These are phyloP conservation scores for Aspergillus carlsbadensis DNA, from an alignment of 495 filamentous ascomycete genomes.

Conservation along the genomic window DNA sequence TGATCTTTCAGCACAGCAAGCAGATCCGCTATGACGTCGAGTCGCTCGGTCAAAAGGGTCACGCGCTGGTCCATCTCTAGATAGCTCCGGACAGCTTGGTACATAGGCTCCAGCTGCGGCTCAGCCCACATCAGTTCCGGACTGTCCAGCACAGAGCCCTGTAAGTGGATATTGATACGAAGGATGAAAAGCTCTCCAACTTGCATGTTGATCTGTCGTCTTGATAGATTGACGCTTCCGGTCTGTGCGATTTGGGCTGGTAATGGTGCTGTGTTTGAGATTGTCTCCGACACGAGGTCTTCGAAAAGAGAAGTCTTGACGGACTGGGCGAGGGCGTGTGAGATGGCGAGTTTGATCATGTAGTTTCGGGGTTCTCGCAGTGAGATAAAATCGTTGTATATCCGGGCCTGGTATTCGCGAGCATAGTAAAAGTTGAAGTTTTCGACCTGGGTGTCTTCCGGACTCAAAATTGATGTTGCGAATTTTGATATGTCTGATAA, in stretches of 20 bases:
- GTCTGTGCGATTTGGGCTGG: conserved; percentile 87
- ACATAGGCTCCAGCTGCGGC: conserved; percentile 92
- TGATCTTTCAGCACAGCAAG: conserved; percentile 95
- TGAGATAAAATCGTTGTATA: conserved; percentile 99
- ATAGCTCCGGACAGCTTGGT: conserved; percentile 90
- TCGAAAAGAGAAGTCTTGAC: conserved; percentile 98
- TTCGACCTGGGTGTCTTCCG: conserved; percentile 89
- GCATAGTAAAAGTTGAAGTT: conserved; percentile 99
- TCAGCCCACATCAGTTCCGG: conserved; percentile 99
- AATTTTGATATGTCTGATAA: conserved; percentile 95
- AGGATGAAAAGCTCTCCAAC: conserved; percentile 97
- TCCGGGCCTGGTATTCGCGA: conserved; percentile 91
- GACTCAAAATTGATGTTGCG: conserved; percentile 81
- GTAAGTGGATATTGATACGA: conserved; percentile 95
- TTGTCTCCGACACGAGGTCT: conserved; percentile 90
- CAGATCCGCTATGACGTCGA: conserved; percentile 93
- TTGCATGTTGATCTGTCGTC: conserved; percentile 94
- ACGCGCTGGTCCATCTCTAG: conserved; percentile 98
- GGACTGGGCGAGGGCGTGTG: conserved; percentile 89
- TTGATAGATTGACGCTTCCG: conserved; percentile 80
- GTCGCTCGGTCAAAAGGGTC: conserved; percentile 79
- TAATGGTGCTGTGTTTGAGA: conserved; percentile 83
- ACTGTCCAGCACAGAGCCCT: conserved; percentile 94
- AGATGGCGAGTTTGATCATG: conserved; percentile 97
- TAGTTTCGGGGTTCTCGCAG: conserved; percentile 89